phyloP scores from a whole-genome alignment of 768 basidiomycete genomes.

The Psilocybe subaeruginosa region DNA sequence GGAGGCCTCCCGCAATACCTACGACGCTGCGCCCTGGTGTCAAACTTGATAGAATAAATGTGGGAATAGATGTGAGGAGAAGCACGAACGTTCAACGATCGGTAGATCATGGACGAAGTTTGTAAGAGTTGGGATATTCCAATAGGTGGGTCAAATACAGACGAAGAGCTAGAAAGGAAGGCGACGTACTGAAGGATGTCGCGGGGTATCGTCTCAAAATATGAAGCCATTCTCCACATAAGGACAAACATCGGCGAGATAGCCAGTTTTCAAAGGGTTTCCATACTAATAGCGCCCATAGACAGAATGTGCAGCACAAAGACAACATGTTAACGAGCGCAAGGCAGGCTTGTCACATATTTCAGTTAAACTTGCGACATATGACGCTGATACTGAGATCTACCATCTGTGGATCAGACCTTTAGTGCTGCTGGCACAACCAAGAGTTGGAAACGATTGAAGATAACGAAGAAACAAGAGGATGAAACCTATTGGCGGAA shows the following conservation, averaged over 20 bases:
- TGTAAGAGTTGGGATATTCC: slow-evolving; percentile 47
- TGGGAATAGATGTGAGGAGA: slow-evolving; percentile 60
- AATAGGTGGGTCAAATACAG: slow-evolving; percentile 39
- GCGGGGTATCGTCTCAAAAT: slow-evolving; percentile 50
- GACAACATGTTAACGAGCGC: background rate
- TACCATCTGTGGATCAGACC: background rate
- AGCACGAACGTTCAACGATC: slow-evolving; percentile 39
- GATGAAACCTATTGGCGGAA: background rate
- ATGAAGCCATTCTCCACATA: slow-evolving; percentile 41
- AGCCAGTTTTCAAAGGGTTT: slow-evolving; percentile 9
- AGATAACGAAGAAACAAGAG: background rate
- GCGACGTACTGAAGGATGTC: slow-evolving; percentile 64
- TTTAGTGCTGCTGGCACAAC: background rate
- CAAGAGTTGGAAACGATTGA: background rate
- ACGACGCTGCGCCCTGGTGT: slow-evolving; percentile 32
- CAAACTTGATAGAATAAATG: slow-evolving; percentile 56
- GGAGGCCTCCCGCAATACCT: slow-evolving; percentile 29
- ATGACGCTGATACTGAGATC: background rate
- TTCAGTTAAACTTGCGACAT: background rate
- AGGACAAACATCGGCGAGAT: background rate
- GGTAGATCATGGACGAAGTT: slow-evolving; percentile 47
- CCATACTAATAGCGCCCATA: slow-evolving; percentile 7
- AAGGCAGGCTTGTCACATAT: background rate
- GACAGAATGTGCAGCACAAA: background rate
- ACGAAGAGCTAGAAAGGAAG: slow-evolving; percentile 42